Base-by-base conservation (phyloP, 805 yeast genomes). In the Cyberlindnera lachancei region DNA sequence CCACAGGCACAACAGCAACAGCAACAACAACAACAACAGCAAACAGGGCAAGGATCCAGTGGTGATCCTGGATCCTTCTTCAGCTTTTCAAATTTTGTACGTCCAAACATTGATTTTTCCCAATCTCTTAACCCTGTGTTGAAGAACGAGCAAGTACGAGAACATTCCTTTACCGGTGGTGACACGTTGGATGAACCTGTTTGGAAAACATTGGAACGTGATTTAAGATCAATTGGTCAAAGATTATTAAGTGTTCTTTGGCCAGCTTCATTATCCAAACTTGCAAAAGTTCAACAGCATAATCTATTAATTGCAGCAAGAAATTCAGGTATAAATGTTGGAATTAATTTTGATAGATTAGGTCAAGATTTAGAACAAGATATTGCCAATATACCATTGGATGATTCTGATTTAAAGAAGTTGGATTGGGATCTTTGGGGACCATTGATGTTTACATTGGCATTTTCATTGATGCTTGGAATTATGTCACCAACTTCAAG, bases 151-250 rank as follows among this genome's bases (percentile, higher is more conserved):
- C 47, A 49, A 22, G 52, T 50, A 12, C 42, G 45, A 33, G 55
- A 52, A 27, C 47, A 45, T 22, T 37, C 46, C n/a, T 52, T 52
- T 29, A 40, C 74, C 15, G 86, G 86, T 3, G 82, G 83, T 18
- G 81, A 79, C 48, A 79, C 87, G 3, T 56, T 79, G 10, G 85
- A 79, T 47, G 87, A 79, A 55, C 83, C 86, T 0, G 79, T 79
- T 7, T 50, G 61, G 47, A 58, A 64, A 20, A 79, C 87, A 0
- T 54, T 79, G 7, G 44, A 57, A 46, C 57, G 75, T 23, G 75
- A 69, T 38, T 41, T 69, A 18, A 50, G 47, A 21, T 63, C 66
- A 4, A 70, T 67, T 17, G 71, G 70, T 1, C 45, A 51, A 6
- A 47, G 69, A 27, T 55, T 69, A 16, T 47, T 59, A 24, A 62